Base-by-base conservation (phyloP, 2,329 filamentous ascomycete species). In the Fusarium cyanostomum region DNA sequence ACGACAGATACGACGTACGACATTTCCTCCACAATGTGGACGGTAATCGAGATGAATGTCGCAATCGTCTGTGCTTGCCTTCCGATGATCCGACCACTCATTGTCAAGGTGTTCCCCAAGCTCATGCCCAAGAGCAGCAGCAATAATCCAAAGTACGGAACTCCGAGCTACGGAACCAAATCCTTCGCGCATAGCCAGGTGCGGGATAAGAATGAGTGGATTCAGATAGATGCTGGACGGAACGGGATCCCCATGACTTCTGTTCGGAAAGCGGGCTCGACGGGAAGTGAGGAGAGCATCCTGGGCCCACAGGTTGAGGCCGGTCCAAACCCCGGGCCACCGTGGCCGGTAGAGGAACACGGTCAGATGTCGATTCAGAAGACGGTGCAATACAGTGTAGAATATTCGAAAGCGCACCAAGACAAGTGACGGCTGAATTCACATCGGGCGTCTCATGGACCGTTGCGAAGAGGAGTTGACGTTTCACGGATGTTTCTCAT, bases 51-150 rank as follows among this genome's bases (percentile, higher is more conserved):
- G 59, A 74, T 78, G 58, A 75, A 75, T 42, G 71, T 74, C 44
- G 77, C 75, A 52, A 72, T 79, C 58, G 68, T 79, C 11, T 79
- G 78, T 57, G 71, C 75, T 41, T 78, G 76, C 53, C 72, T 79
- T 6, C 77, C 78, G 1, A 78, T 77, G 13, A 64, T 79, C 1
- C 72, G 76, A 3, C 75, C 75, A 8, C 61, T 71, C 16, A 64
- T 72, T 30, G 65, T 70, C 44, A 68, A 66, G 50, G 8, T 71
- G n/a, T 64, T 71, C 59, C 70, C 70, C 30, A 60, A 52, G 42
- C 58, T 71, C 12, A 59, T 62, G 54, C 60, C 62, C 30, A 69
- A 62, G 60, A 63, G 62, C 48, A 63, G 62, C 41, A 64, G 62
- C 52, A 55, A 56, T 54, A 60, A 59, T 41, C 49, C 52, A n/a